Evolutionary conservation across 495 filamentous ascomycete genomes (phyloP), one percentile per base, ranked within the genome.

Genomic region (Glarea lozoyensis): DNA sequence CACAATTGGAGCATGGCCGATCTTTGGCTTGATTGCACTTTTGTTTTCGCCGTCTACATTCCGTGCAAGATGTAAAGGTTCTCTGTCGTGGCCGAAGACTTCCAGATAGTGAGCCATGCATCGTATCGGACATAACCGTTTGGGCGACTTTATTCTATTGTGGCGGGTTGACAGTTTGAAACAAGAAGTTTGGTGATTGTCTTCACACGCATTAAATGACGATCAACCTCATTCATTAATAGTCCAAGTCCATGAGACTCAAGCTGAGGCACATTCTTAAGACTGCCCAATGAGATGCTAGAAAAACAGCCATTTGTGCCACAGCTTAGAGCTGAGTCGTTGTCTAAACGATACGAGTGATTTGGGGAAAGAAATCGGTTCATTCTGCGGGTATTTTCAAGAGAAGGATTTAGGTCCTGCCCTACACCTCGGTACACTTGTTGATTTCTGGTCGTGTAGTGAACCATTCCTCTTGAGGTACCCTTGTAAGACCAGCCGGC

Each of bases 1-100:
- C 39, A 32, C 53, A 55, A 21, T 55, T 48, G 16, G 44, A 50
- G 34, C 53, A 55, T 2, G 53, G 53, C 1, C 48, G 30, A 23
- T 52, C 53, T 52, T 49, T 55, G n/a, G 48, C 45, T 44, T 55
- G 53, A 24, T 55, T 55, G 27, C 53, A 55, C 48, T 55, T 52
- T 33, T 55, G 53, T 20, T 55, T 55, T 39, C 53, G 40, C 16
- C 53, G 15, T 10, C 53, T 42, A 40, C 53, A 55, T 27, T 55
- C 53, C 4, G 49, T 52, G 30, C 53, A 55, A 18, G 48, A 52
- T 9, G 49, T 52, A 21, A 42, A 49, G 29, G 45, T 52, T 27
- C 53, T 30, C 34, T 55, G 53, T 15, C 53, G 45, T 2, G 53
- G 35, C 18, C 53, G 52, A 16, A 30, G 20, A 1, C 31, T 13